phyloP scores from a whole-genome alignment of 129 eudicot genomes.

The Centella asiatica region DNA sequence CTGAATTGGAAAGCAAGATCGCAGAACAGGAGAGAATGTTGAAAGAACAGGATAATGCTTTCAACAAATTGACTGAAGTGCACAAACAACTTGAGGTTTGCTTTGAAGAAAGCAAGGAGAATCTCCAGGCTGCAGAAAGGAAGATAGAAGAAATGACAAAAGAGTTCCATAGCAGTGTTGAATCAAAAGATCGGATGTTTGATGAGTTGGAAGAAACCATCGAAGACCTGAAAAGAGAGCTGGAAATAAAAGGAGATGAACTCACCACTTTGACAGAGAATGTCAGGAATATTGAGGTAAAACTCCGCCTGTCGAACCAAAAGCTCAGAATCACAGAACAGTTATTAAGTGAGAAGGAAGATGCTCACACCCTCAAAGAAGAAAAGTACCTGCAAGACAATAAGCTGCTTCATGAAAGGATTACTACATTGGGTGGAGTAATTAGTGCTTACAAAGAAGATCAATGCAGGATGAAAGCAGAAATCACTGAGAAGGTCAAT shows the following conservation, averaged over 20 bases:
- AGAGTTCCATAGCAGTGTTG: conserved; percentile 24
- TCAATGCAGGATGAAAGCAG: conserved; percentile 31
- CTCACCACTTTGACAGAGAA: conserved; percentile 50
- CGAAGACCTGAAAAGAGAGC: conserved; percentile 70
- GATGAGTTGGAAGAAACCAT: conserved; percentile 50
- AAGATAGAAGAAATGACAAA: conserved; percentile 42
- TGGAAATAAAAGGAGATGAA: conserved; percentile 78
- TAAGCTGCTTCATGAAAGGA: conserved; percentile 49
- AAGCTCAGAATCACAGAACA: conserved; percentile 93
- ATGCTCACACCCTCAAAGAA: conserved; percentile 34
- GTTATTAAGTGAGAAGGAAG: conserved; percentile 60
- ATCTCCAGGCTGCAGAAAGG: conserved; percentile 35
- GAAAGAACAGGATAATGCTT: conserved; percentile 28
- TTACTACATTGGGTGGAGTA: conserved; percentile 29
- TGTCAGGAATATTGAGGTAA: conserved; percentile 65
- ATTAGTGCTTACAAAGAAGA: conserved; percentile 42
- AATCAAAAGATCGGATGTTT: conserved; percentile 31
- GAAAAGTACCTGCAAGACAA: conserved; percentile 55
- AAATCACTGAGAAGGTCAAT: conserved; percentile 43
- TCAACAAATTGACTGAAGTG: conserved; percentile 25
- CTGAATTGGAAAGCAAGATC: conserved; percentile 27
- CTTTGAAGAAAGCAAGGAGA: conserved; percentile 26
- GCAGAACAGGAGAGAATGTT: conserved; percentile 24
- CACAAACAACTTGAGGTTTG: conserved; percentile 32
- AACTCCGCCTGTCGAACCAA: conserved; percentile 69